These are phyloP conservation scores for Hypoxylon fragiforme DNA, from an alignment of 495 filamentous ascomycete species.

Conservation along the genomic window DNA sequence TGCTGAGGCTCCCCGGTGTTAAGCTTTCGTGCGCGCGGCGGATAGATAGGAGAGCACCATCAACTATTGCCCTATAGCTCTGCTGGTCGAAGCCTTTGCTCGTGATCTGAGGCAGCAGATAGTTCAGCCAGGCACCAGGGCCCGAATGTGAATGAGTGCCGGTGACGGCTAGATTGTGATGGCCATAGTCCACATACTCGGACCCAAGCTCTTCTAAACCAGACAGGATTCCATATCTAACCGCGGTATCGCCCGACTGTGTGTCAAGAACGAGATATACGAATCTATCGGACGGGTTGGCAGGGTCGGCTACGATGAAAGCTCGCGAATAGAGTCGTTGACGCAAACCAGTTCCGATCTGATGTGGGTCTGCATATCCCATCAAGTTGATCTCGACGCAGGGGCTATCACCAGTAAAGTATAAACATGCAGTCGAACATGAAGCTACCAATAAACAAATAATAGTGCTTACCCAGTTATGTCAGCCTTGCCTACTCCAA, in stretches of 20 bases:
- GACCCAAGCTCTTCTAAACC: conserved; percentile 67
- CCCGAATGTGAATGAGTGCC: conserved; percentile 95
- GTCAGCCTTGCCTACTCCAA: conserved; percentile 94
- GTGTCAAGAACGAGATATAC: conserved; percentile 89
- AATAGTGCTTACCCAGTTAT: conserved; percentile 80
- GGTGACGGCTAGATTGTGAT: conserved; percentile 85
- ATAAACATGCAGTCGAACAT: conserved; percentile 5
- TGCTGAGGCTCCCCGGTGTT: conserved; percentile 68
- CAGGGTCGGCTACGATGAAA: conserved; percentile 79
- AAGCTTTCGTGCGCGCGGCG: conserved; percentile 77
- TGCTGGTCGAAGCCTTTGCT: conserved; percentile 87
- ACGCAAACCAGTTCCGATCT: conserved; percentile 83
- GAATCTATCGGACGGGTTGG: conserved; percentile 70
- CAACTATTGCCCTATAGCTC: conserved; percentile 87
- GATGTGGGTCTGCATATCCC: conserved; percentile 88
- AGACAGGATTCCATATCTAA: conserved; percentile 81
- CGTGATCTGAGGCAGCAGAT: conserved; percentile 91
- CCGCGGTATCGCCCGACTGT: conserved; percentile 86
- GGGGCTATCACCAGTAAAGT: conserved; percentile 54
- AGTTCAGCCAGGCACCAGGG: conserved; percentile 94
- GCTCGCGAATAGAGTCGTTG: conserved; percentile 89
- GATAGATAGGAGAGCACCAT: conserved; percentile 82
- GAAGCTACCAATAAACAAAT: background rate
- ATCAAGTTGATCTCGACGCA: conserved; percentile 92
- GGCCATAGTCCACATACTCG: conserved; percentile 73